Evolutionary conservation across 2,329 filamentous ascomycete species (phyloP).

Genomic region (Sphaerostilbella broomeana): DNA sequence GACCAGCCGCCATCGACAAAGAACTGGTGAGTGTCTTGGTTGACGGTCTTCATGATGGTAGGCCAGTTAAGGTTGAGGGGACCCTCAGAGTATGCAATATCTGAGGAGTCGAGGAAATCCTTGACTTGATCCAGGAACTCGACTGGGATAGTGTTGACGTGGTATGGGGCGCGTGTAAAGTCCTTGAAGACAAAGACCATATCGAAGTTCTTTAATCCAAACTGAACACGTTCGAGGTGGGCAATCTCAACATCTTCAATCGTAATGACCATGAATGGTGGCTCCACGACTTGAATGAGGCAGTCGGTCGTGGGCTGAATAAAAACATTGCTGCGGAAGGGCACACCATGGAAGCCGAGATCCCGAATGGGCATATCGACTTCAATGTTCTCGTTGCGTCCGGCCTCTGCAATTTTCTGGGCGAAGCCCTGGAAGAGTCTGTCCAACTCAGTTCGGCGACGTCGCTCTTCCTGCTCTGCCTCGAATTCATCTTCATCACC

Average conservation of each 20-base stretch:
- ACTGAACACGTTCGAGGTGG: conserved; percentile 91
- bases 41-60: conserved; percentile 99
- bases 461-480: conserved; percentile 92
- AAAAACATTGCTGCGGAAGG: conserved; percentile 89
- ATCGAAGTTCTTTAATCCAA: conserved; percentile 98
- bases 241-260: conserved; percentile 94
- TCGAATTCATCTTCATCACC: conserved; percentile 99
- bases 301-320: conserved; percentile 96
- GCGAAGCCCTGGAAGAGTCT: conserved; percentile 93
- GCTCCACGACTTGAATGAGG: conserved; percentile 92
- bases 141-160: conserved; percentile 97
- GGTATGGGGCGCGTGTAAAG: conserved; percentile 80
- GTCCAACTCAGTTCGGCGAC: conserved; percentile 85
- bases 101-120: conserved; percentile 93
- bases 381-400: conserved; percentile 80
- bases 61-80: conserved; percentile 98
- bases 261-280: conserved; percentile 92
- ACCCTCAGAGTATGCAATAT: conserved; percentile 90
- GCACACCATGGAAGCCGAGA: conserved; percentile 93
- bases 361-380: conserved; percentile 97
- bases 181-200: conserved; percentile 98
- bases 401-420: conserved; percentile 95
- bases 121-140: conserved; percentile 93
- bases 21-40: conserved; percentile 87
- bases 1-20: conserved; percentile 93